phyloP scores from a whole-genome alignment of 129 eudicot species.

The Helianthus tuberosus region DNA sequence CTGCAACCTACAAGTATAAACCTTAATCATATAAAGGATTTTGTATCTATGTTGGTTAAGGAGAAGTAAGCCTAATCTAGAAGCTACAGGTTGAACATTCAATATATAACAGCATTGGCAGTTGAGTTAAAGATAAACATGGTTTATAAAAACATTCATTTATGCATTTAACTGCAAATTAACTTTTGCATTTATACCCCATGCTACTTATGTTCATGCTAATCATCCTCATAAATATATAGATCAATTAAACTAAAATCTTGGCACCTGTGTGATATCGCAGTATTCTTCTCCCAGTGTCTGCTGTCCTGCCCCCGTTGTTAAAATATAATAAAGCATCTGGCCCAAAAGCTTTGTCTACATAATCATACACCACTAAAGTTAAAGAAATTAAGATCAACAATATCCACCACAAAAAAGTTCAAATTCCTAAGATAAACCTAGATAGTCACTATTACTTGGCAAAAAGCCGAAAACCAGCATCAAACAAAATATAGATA shows the following conservation, averaged over 20 bases:
- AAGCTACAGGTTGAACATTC: slow-evolving; percentile 23
- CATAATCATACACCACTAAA: slow-evolving; percentile 12
- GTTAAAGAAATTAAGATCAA: slow-evolving; percentile 17
- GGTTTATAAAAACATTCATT: not conserved
- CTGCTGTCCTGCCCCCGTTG: slow-evolving; percentile 97
- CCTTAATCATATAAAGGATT: slow-evolving; percentile 8
- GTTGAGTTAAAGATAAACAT: slow-evolving; percentile 6
- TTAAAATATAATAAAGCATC: slow-evolving; percentile 89
- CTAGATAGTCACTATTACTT: not conserved
- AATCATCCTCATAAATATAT: slow-evolving; percentile 19
- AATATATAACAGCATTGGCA: slow-evolving; percentile 13
- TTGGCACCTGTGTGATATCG: slow-evolving; percentile 85
- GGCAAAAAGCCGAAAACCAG: not conserved
- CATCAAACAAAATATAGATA: slow-evolving; percentile 9
- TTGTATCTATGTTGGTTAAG: not conserved
- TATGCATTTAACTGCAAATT: slow-evolving; percentile 11
- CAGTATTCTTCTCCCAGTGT: slow-evolving; percentile 98
- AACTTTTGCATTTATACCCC: slow-evolving; percentile 7
- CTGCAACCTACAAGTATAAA: slow-evolving; percentile 71
- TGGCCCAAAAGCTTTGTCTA: slow-evolving; percentile 96
- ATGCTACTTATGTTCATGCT: not conserved
- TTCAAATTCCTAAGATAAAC: not conserved
- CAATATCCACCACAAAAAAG: not conserved
- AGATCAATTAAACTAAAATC: slow-evolving; percentile 5
- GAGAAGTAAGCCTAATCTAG: slow-evolving; percentile 6